Conservation (phyloP, 345 rosid genomes). For the Eucalyptus pauciflora region DNA sequence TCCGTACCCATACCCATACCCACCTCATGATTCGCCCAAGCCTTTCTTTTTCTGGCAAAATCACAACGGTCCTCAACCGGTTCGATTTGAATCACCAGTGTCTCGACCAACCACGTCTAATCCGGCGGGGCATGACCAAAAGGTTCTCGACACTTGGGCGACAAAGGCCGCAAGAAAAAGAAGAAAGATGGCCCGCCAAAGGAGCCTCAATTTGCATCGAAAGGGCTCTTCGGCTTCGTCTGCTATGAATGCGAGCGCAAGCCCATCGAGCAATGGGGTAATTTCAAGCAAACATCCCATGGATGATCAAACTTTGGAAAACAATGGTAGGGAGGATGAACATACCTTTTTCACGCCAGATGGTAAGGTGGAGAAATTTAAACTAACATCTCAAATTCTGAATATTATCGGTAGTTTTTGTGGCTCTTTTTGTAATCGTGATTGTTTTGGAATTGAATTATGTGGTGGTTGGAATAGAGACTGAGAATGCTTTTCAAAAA, state of each 20-base stretch:
- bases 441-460: neutral
- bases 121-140: neutral
- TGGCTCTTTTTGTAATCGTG: neutral
- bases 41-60: neutral
- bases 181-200: conserved; percentile 58
- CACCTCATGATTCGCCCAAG: neutral
- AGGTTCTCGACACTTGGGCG: conserved; percentile 8
- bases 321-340: neutral
- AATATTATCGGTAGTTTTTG: neutral
- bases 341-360: neutral
- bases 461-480: conserved; percentile 16
- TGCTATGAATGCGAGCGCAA: neutral
- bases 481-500: conserved; percentile 49
- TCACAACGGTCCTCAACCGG: neutral
- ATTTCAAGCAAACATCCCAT: neutral
- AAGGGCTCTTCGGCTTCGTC: conserved; percentile 4
- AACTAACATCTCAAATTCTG: neutral
- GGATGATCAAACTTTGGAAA: neutral
- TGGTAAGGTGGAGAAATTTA: neutral
- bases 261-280: neutral
- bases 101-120: neutral
- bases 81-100: neutral
- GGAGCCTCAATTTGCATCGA: conserved; percentile 19
- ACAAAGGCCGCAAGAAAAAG: conserved; percentile 51
- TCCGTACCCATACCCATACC: neutral